Percentiles rank a stretch among this genome's conserved stretches.
Evolutionary conservation across 2,329 filamentous ascomycete species (phyloP).

Genomic region (Pyrenochaeta sp.): DNA sequence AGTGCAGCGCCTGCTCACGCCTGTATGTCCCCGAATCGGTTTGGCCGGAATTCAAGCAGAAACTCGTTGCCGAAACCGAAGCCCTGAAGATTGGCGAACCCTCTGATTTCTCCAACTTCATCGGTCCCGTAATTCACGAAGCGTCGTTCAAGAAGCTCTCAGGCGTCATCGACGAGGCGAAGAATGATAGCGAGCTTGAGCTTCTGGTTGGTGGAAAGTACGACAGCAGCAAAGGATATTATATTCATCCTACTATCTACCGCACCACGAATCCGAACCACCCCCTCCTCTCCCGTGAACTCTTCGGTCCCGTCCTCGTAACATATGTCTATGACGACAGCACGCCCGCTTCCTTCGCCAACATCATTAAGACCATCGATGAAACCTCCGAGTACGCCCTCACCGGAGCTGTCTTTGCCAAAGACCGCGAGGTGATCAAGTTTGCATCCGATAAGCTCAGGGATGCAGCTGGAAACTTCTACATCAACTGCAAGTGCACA

Average conservation of each 20-base stretch:
- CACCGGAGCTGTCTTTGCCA: slow-evolving; percentile 78
- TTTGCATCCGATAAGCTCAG: slow-evolving; percentile 75
- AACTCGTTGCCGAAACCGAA: slow-evolving; percentile 72
- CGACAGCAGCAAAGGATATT: slow-evolving; percentile 81
- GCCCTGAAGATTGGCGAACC: slow-evolving; percentile 76
- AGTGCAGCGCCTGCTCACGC: slow-evolving; percentile 86
- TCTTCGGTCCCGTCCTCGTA: slow-evolving; percentile 81
- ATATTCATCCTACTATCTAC: slow-evolving; percentile 85
- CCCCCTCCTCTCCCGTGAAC: slow-evolving; percentile 76
- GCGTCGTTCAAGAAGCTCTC: slow-evolving; percentile 82
- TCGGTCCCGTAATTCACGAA: slow-evolving; percentile 86
- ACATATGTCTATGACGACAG: slow-evolving; percentile 81
- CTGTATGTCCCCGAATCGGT: slow-evolving; percentile 79
- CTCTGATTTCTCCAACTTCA: slow-evolving; percentile 77
- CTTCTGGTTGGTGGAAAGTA: slow-evolving; percentile 79
- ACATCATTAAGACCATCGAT: slow-evolving; percentile 72
- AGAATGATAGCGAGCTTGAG: slow-evolving; percentile 75
- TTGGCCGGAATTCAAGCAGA: slow-evolving; percentile 75
- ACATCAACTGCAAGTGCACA: slow-evolving; percentile 82
- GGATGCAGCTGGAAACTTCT: slow-evolving; percentile 82
- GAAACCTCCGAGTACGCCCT: slow-evolving; percentile 78
- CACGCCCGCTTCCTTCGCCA: slow-evolving; percentile 63
- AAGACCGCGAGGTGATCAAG: slow-evolving; percentile 71
- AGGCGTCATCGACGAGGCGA: slow-evolving; percentile 80
- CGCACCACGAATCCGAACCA: slow-evolving; percentile 76